Percentiles rank a stretch among this genome's conserved stretches.
Evolutionary conservation across 768 basidiomycete genomes (phyloP).

Genomic region (Termitomyces sp.): DNA sequence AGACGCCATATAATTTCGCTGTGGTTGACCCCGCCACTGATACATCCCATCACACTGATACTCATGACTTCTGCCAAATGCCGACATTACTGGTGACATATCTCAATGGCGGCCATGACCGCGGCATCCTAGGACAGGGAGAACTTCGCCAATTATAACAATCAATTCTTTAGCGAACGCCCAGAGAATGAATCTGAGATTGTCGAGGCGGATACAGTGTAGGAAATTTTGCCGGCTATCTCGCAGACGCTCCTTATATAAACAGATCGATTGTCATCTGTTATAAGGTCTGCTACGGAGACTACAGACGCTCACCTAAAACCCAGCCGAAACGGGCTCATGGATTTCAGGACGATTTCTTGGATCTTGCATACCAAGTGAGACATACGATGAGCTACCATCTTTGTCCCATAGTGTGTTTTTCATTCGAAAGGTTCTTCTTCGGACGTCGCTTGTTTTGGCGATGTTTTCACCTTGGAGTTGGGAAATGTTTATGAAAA

Average conservation of each 20-base stretch:
- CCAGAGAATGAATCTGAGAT: background rate
- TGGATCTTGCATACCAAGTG: slow-evolving; percentile 6
- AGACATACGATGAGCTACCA: slow-evolving; percentile 4
- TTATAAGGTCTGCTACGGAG: too few species aligned
- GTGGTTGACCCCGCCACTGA: slow-evolving; percentile 7
- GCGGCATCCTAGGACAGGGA: too few species aligned
- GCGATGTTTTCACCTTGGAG: slow-evolving; percentile 2
- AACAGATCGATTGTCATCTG: too few species aligned
- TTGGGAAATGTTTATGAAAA: slow-evolving; percentile 4
- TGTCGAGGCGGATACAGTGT: background rate
- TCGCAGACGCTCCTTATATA: slow-evolving; percentile 3
- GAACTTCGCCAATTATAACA: background rate
- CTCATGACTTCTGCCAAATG: slow-evolving; percentile 16
- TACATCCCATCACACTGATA: slow-evolving; percentile 12
- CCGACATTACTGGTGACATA: slow-evolving; percentile 16
- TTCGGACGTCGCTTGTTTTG: background rate
- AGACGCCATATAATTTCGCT: slow-evolving; percentile 8
- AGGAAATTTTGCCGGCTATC: slow-evolving; percentile 7
- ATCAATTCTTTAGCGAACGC: too few species aligned
- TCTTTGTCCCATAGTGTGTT: slow-evolving; percentile 14
- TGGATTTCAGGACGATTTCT: slow-evolving; percentile 11
- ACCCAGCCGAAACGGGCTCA: slow-evolving; percentile 8
- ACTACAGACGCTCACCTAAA: too few species aligned
- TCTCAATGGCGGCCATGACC: background rate
- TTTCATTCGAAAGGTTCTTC: background rate